Evolutionary conservation across 2,329 filamentous ascomycete genomes (phyloP), one percentile per base, ranked within the genome.

Genomic region (Nothophaeocryptopus gaeumannii): DNA sequence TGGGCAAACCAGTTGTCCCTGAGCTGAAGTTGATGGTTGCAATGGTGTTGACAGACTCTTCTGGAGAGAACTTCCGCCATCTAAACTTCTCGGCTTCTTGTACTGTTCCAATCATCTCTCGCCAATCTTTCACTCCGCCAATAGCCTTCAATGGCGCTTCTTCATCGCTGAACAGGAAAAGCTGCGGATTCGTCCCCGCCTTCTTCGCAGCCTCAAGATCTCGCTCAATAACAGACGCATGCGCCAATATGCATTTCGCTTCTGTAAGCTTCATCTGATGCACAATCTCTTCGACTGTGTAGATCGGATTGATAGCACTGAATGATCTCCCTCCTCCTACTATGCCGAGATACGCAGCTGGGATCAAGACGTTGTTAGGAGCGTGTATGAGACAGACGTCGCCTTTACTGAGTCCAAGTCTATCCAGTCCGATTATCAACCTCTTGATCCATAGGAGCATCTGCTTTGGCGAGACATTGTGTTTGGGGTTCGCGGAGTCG

Each of bases 1-100:
- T 76, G 0, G 73, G 73, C 10, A 75, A 2, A 70, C 54, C 51
- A 0, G 88, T 92, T 1, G 88, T 93, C 30, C 88, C 88, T 2
- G 87, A 91, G 5, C 87, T 92, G 73, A 93, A 93, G 74, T 92
- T 92, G 74, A 93, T 89, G 71, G 70, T 55, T 70, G 74, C 66
- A 9, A 74, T 59, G 45, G 72, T 75, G 9, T 73, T 63, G 5
- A 74, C 71, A 38, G 85, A 69, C 39, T 71, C 68, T 2, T 67
- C 48, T 0, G 65, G 63, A 58, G 82, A 80, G 29, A 85, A 74
- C 34, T 68, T 72, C 39, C 67, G 62, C 83, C 83, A 86, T 7
- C 72, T 51, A 63, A 10, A 83, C 62, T 36, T 67, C 62, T 20
- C 70, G 58, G 30, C 71, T 15, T 72, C 58, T 34, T 60, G 55